Conservation (phyloP, 129 eudicot species). For the Solidago caesia region DNA sequence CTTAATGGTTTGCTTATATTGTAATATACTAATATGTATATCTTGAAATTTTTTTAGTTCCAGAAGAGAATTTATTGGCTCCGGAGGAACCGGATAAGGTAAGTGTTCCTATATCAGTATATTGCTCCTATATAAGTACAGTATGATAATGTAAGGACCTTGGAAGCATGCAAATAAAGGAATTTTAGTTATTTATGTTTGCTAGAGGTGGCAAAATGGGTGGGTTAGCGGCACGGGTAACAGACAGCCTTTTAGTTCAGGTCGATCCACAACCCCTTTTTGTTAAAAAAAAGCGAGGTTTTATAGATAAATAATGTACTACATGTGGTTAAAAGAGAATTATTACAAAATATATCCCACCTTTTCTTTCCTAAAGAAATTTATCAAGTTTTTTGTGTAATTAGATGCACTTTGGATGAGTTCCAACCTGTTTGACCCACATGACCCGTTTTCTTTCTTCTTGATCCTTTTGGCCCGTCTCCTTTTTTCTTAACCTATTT, state of each 20-base stretch:
- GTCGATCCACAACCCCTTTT: neutral
- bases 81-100: slow-evolving; percentile 79
- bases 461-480: neutral
- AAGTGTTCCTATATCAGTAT: slow-evolving; percentile 15
- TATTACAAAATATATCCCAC: neutral
- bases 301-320: neutral
- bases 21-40: slow-evolving; percentile 5
- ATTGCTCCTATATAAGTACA: neutral
- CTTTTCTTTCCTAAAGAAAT: neutral
- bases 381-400: neutral
- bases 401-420: neutral
- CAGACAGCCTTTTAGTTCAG: neutral
- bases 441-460: neutral
- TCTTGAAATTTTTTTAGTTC: slow-evolving; percentile 49
- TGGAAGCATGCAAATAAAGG: neutral
- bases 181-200: neutral
- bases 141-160: neutral
- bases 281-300: neutral
- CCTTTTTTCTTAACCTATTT: neutral
- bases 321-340: neutral
- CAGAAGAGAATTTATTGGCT: slow-evolving; percentile 80
- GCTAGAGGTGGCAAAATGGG: neutral
- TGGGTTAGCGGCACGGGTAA: neutral
- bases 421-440: neutral
- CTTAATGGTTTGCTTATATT: slow-evolving; percentile 11